Base-by-base conservation (phyloP, 306 rosid species). In the Alnus rubra region DNA sequence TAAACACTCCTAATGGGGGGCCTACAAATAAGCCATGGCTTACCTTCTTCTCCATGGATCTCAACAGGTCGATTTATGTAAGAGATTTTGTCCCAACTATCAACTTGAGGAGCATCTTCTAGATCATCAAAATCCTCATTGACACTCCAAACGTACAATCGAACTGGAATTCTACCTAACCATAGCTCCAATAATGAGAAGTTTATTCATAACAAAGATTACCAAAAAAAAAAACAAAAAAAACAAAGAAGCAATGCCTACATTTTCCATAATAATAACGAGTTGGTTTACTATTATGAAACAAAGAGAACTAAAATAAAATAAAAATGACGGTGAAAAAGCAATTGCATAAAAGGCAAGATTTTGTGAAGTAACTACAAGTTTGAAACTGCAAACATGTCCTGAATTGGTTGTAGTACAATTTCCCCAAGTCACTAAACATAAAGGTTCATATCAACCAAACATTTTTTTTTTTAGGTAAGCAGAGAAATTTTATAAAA, bases 11-110 rank as follows among this genome's bases (percentile, higher is more conserved):
- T 39, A 62, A 16, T 19, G 51, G 53, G 44, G 54, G 73, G 74
- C 30, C 71, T 50, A 58, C 39, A 69, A 67, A 39, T 13, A 39
- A 47, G 60, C 50, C 63, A 31, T 35, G 74, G 74, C 88, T 87
- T 81, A 92, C 97, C 97, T 82, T 88, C 91, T 85, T 88, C 98
- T 71, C 76, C 90, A 31, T 75, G 87, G 81, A 89, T 79, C 84
- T 96, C 94, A 28, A 93, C 91, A 39, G 97, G 98, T 49, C 90
- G 94, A 76, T 93, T 96, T 82, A 93, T 83, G 70, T 96, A 96
- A 0, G 88, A 89, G 78, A 96, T 87, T 87, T 90, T 89, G 82
- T 96, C 98, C 99, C 99, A 96, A 71, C 82, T 88, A 82, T 89
- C 93, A 80, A 93, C 86, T 76, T 82, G 87, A 11, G 96, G 92